Percentiles rank a stretch among this genome's conserved stretches.
Conservation (phyloP, 2,329 filamentous ascomycete genomes). For the Sporothrix inflata region DNA sequence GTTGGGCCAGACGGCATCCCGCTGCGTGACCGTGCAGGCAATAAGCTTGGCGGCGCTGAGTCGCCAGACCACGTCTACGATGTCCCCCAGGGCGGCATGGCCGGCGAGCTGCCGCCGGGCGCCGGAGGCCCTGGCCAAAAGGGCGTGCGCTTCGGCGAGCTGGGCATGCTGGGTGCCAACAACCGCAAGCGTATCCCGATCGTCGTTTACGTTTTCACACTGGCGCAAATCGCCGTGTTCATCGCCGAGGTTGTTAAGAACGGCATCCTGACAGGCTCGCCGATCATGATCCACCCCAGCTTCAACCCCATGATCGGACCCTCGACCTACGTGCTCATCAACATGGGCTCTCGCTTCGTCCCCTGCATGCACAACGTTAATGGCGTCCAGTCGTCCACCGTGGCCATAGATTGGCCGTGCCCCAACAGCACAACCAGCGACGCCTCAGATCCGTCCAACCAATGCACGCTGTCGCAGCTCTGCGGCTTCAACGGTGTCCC, state of each 20-base stretch:
- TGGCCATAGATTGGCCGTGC: constrained; percentile 70
- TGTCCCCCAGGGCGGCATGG: constrained; percentile 43
- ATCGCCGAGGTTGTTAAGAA: constrained; percentile 86
- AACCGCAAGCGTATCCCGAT: constrained; percentile 66
- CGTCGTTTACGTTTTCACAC: constrained; percentile 79
- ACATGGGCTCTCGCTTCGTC: constrained; percentile 91
- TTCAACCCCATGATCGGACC: constrained; percentile 99
- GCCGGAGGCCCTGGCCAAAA: constrained; percentile 37
- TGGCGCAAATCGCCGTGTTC: constrained; percentile 81
- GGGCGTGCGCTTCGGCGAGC: constrained; percentile 58
- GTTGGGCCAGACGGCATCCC: constrained; percentile 57
- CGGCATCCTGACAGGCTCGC: constrained; percentile 66
- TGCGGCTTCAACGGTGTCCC: constrained; percentile 83
- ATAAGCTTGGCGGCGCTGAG: constrained; percentile 48
- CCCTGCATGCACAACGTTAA: constrained; percentile 91
- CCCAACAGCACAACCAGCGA: constrained; percentile 73
- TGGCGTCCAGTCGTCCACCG: constrained; percentile 59
- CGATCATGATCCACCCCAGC: constrained; percentile 76
- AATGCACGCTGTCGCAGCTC: constrained; percentile 76
- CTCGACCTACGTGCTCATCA: constrained; percentile 86
- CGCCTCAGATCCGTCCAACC: constrained; percentile 49
- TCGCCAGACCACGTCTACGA: constrained; percentile 66
- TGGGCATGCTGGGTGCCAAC: constrained; percentile 62
- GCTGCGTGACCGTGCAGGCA: constrained; percentile 54
- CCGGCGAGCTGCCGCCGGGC: constrained; percentile 34